Percentiles rank a stretch among this genome's conserved stretches.
Conservation (phyloP, 2,329 filamentous ascomycete species). For the Ophiostoma himal-ulmi region DNA sequence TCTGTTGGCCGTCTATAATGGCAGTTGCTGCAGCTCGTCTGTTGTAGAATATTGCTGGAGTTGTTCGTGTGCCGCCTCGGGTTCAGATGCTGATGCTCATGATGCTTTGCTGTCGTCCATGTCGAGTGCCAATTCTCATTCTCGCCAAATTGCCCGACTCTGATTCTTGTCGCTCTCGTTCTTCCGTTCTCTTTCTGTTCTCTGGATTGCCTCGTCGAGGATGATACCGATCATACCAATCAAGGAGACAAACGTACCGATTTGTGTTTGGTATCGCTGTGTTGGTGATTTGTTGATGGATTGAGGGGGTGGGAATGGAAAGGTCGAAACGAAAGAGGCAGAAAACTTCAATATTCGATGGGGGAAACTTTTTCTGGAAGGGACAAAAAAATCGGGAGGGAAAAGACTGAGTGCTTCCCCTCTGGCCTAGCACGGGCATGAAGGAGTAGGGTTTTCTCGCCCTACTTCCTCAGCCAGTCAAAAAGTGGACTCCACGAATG, state of each 20-base stretch:
- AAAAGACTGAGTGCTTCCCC: slow-evolving; percentile 6
- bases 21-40: not conserved
- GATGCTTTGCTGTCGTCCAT: not conserved
- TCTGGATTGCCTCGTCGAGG: not conserved
- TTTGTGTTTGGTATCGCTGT: slow-evolving; percentile 42
- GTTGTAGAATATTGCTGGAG: not conserved
- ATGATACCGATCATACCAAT: not conserved
- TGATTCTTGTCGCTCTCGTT: not conserved
- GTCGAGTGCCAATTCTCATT: not conserved
- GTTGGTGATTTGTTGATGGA: slow-evolving; percentile 31
- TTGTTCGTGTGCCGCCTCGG: not conserved
- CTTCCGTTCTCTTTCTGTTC: not conserved
- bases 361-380: slow-evolving; percentile 25
- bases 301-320: slow-evolving; percentile 22
- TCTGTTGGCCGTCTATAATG: not conserved
- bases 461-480: slow-evolving; percentile 31
- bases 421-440: slow-evolving; percentile 5
- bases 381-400: slow-evolving; percentile 23
- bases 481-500: not conserved
- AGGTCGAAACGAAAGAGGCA: slow-evolving; percentile 17
- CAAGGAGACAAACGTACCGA: slow-evolving; percentile 42
- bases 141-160: not conserved
- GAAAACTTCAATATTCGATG: slow-evolving; percentile 16
- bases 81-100: not conserved
- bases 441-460: slow-evolving; percentile 39